A percentile compares a stretch with the other conserved stretches of the same genome.
phyloP scores from a whole-genome alignment of 306 rosid species.

The Ceratonia siliqua region DNA sequence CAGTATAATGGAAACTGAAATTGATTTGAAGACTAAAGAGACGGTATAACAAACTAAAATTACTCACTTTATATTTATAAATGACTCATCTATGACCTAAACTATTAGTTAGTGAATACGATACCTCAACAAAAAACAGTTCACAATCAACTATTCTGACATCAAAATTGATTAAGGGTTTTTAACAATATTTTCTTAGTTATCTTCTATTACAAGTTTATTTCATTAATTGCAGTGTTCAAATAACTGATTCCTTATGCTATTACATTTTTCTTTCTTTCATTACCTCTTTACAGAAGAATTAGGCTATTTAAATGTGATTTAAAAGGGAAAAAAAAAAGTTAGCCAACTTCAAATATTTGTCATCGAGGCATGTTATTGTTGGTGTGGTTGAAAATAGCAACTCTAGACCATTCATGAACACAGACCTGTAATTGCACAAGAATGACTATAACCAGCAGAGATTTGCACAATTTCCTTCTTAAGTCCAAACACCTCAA shows the following conservation, averaged over 20 bases:
- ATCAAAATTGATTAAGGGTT: slow-evolving; percentile 1
- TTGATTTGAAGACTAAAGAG: background rate
- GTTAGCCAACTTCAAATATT: background rate
- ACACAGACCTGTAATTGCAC: slow-evolving; percentile 80
- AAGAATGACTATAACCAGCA: slow-evolving; percentile 88
- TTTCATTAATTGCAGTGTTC: background rate
- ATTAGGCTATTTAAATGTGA: background rate
- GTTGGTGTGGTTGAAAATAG: background rate
- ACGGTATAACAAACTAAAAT: slow-evolving; percentile 3
- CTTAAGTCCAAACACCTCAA: slow-evolving; percentile 61
- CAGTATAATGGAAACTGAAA: slow-evolving; percentile 10
- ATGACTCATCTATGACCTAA: background rate
- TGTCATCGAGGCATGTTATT: slow-evolving; percentile 9
- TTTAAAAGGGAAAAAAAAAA: background rate
- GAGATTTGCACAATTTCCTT: slow-evolving; percentile 68
- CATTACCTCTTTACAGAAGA: slow-evolving; percentile 2
- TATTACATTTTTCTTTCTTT: background rate
- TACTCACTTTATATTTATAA: background rate
- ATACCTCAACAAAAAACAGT: background rate
- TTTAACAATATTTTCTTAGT: slow-evolving; percentile 1
- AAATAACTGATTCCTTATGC: slow-evolving; percentile 4
- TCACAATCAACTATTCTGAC: background rate
- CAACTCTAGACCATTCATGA: background rate
- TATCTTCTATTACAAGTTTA: background rate
- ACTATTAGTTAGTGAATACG: background rate